Percentiles rank a stretch among this genome's conserved stretches.
These are phyloP conservation scores for Reticulascus tulasneorum DNA, from an alignment of 2,329 filamentous ascomycete species.

Conservation along the genomic window DNA sequence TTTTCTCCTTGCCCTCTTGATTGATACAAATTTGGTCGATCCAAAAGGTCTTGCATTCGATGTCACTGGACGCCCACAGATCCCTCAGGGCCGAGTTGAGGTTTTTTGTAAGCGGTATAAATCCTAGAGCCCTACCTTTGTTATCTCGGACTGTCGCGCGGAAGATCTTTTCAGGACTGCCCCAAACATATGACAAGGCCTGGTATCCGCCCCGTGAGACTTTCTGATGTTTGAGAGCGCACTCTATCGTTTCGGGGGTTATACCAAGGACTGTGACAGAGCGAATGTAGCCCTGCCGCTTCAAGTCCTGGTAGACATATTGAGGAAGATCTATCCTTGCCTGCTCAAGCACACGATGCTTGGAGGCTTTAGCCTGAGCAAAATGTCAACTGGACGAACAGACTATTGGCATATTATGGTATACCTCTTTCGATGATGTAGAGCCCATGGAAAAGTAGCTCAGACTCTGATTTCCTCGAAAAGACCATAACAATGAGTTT, in stretches of 20 bases:
- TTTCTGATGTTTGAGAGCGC: background rate
- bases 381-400: no score
- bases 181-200: background rate
- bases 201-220: background rate
- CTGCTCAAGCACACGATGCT: no score
- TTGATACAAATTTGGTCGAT: conserved; percentile 1
- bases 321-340: no score
- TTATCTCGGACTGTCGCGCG: background rate
- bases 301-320: no score
- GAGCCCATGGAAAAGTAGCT: no score
- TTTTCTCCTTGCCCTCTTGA: background rate
- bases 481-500: no score
- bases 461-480: no score
- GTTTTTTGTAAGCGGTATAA: background rate
- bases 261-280: no score
- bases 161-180: background rate
- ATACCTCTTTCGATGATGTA: no score
- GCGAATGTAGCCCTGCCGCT: no score
- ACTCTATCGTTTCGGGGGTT: background rate
- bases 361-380: no score
- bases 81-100: background rate
- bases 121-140: background rate
- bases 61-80: background rate
- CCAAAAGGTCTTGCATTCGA: background rate
- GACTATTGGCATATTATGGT: no score